These are phyloP conservation scores for Teunomyces gatunensis DNA, from an alignment of 805 yeast species.

Conservation along the genomic window DNA sequence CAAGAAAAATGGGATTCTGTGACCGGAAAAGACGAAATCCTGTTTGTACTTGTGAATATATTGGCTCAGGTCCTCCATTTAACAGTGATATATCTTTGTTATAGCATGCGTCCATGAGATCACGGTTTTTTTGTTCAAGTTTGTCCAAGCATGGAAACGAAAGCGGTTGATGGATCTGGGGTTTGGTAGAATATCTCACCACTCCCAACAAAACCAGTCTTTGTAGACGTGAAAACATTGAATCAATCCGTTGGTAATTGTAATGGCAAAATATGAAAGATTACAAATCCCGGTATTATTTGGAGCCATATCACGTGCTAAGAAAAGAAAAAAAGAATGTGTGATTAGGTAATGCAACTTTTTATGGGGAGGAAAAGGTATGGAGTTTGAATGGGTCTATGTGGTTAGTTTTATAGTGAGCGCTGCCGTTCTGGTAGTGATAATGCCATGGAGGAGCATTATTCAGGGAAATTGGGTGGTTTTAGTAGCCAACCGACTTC, in stretches of 20 bases:
- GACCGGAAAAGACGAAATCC: slow-evolving; percentile 65
- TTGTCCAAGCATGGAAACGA: slow-evolving; percentile 85
- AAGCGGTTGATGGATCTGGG: slow-evolving; percentile 46
- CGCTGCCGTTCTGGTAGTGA: neutral
- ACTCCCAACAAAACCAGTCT: neutral
- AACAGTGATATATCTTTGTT: slow-evolving; percentile 29
- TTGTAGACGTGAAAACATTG: neutral
- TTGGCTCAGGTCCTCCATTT: slow-evolving; percentile 82
- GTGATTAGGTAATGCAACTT: neutral
- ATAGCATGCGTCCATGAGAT: slow-evolving; percentile 22
- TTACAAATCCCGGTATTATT: too few relatives aligned
- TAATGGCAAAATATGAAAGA: too few relatives aligned
- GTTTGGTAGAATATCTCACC: slow-evolving; percentile 3
- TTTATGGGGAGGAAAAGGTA: neutral
- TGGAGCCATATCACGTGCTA: neutral
- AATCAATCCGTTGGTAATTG: neutral
- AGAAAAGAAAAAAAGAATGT: neutral
- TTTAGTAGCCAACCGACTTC: slow-evolving; percentile 16
- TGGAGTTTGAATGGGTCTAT: slow-evolving; percentile 1
- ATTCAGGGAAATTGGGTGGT: slow-evolving; percentile 13
- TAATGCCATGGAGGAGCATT: slow-evolving; percentile 6
- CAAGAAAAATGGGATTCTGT: slow-evolving; percentile 62
- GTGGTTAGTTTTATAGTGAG: neutral
- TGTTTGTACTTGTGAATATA: slow-evolving; percentile 62
- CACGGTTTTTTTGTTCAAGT: slow-evolving; percentile 55